Conservation (phyloP, 441 rosid genomes). For the Eugenia klotzschiana region DNA sequence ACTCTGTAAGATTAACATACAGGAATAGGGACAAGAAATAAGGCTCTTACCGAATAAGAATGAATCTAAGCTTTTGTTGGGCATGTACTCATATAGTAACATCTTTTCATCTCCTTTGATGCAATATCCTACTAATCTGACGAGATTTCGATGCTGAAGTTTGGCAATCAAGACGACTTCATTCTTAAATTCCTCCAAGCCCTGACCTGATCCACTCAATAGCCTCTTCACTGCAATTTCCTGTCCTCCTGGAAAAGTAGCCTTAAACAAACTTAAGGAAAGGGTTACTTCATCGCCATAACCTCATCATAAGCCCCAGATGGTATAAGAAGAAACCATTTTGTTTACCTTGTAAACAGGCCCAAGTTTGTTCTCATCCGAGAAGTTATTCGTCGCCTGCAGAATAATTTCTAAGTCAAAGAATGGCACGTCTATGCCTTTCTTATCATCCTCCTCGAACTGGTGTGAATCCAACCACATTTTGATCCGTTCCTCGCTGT, state of each 20-base stretch:
- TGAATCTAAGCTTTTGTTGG: slow-evolving; percentile 43
- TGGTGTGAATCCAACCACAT: slow-evolving; percentile 24
- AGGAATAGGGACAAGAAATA: neutral
- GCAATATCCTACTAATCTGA: slow-evolving; percentile 49
- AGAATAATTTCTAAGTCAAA: slow-evolving; percentile 33
- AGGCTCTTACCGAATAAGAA: slow-evolving; percentile 32
- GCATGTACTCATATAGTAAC: slow-evolving; percentile 38
- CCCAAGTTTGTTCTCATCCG: slow-evolving; percentile 37
- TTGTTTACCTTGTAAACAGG: slow-evolving; percentile 37
- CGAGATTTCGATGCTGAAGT: slow-evolving; percentile 57
- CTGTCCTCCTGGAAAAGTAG: slow-evolving; percentile 37
- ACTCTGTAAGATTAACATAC: neutral
- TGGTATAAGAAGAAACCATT: neutral
- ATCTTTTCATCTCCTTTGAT: slow-evolving; percentile 35
- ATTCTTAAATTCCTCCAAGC: slow-evolving; percentile 50
- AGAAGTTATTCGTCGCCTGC: slow-evolving; percentile 39
- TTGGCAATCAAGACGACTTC: slow-evolving; percentile 54
- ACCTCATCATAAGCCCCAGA: neutral
- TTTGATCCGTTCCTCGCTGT: slow-evolving; percentile 26
- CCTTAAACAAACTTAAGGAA: slow-evolving; percentile 11
- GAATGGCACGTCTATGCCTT: slow-evolving; percentile 35
- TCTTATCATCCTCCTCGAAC: slow-evolving; percentile 30
- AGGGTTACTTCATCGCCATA: neutral
- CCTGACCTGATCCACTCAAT: slow-evolving; percentile 39
- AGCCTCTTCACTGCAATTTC: slow-evolving; percentile 51